These are phyloP conservation scores for Fragilaria crotonensis DNA, from an alignment of 108 stramenopile species.

Conservation along the genomic window DNA sequence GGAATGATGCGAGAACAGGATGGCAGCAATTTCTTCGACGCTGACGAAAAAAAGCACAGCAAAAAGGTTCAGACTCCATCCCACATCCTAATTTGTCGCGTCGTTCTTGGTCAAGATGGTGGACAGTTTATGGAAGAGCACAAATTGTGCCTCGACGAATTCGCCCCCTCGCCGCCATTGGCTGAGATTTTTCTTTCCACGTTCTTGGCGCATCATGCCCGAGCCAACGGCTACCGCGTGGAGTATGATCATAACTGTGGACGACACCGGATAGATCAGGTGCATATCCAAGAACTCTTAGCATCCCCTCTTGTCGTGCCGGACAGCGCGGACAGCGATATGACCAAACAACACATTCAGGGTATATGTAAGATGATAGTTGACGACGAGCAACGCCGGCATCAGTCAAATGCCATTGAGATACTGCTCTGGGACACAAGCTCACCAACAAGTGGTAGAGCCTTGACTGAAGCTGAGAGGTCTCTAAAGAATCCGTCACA, in stretches of 20 bases:
- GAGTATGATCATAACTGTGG: conserved; percentile 4
- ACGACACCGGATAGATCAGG: neutral
- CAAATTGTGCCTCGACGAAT: neutral
- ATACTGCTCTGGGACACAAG: neutral
- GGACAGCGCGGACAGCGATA: neutral
- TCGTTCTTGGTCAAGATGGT: neutral
- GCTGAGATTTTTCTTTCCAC: conserved; percentile 1
- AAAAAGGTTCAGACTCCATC: too few species aligned
- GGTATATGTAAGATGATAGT: neutral
- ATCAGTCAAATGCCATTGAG: neutral
- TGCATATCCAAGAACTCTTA: neutral
- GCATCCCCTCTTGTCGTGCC: conserved; percentile 4
- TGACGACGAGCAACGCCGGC: neutral
- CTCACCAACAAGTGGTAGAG: neutral
- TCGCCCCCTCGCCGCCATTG: neutral
- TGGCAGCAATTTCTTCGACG: too few species aligned
- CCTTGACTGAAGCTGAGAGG: neutral
- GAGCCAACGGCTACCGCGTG: neutral
- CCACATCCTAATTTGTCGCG: neutral
- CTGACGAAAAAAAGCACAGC: too few species aligned
- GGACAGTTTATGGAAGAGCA: neutral
- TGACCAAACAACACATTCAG: neutral
- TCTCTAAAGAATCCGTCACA: neutral
- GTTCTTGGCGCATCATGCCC: neutral
- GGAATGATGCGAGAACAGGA: too few species aligned